Base-by-base conservation (phyloP, 768 basidiomycete species). In the Amyloporia xantha region DNA sequence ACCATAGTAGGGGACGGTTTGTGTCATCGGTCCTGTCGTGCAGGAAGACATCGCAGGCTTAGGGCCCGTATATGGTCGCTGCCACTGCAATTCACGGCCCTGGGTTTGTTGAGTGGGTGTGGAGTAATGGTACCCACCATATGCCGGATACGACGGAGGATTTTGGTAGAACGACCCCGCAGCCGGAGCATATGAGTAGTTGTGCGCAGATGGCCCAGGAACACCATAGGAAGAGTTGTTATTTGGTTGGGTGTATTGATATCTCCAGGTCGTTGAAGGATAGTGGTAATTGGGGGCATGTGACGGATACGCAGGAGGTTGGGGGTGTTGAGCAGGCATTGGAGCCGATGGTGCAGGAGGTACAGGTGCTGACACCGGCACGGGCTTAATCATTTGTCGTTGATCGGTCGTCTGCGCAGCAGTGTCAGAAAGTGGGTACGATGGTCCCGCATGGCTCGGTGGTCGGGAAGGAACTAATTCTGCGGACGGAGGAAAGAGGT, bases 11-110 rank as follows among this genome's bases (percentile, higher is more conserved):
- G 38, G 38, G 19, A 39, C 38, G 38, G 38, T 39, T 19, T 39
- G 38, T 21, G 38, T 39, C 17, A 17, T 21, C 6, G 38, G 7
- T 9, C 7, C 38, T 9, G 38, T n/a, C 33, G 38, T 7, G 17
- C 20, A 13, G 15, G 38, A 13, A 35, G 33, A 17, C 38, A 21
- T 21, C 12, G 15, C 38, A 10, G 17, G 15, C 20, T 53, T 57
- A 20, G 62, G 60, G 42, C 70, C 66, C 21, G 51, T 48, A 36
- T 69, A 68, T 42, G 68, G 65, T 46, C 52, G 58, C 50, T 64
- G 69, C 70, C 68, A 71, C 40, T 65, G 64, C 41, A 70, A 52
- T 28, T 48, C 55, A 12, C 51, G 42, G n/a, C 28, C 12, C 38
- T 41, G 49, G 1, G 21, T 17, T 38, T 37, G 45, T n/a, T 11